phyloP scores from a whole-genome alignment of 116 monocot genomes.

The Dioscorea cayenensis region DNA sequence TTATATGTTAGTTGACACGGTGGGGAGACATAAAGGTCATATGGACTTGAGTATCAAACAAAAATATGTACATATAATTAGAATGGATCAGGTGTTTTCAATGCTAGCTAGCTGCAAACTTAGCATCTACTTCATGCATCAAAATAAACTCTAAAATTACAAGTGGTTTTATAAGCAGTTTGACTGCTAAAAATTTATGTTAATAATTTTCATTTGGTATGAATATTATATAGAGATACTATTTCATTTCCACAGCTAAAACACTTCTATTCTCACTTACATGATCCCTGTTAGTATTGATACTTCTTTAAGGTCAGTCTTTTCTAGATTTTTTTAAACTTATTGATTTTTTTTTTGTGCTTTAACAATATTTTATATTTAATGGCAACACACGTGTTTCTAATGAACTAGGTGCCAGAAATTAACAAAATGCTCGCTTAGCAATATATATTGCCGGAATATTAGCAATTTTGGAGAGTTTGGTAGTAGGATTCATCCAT shows the following conservation, averaged over 20 bases:
- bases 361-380: background rate
- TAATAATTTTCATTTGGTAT: too few relatives aligned
- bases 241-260: background rate
- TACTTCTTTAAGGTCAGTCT: background rate
- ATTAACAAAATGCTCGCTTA: slow-evolving; percentile 22
- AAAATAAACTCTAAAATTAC: too few relatives aligned
- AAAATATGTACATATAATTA: too few relatives aligned
- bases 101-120: too few relatives aligned
- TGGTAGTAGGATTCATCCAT: slow-evolving; percentile 7
- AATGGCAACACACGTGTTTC: background rate
- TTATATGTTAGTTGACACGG: too few relatives aligned
- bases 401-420: slow-evolving; percentile 15
- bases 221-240: too few relatives aligned
- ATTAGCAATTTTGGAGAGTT: slow-evolving; percentile 18
- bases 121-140: too few relatives aligned
- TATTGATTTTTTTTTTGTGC: background rate
- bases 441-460: slow-evolving; percentile 15
- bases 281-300: background rate
- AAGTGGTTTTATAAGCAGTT: too few relatives aligned
- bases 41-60: too few relatives aligned
- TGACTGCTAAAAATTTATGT: too few relatives aligned
- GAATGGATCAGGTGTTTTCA: too few relatives aligned
- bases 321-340: background rate
- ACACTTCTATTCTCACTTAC: background rate
- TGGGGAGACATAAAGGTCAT: too few relatives aligned